Conservation (phyloP, 257 asterid species). For the Solanum medicagineum region DNA sequence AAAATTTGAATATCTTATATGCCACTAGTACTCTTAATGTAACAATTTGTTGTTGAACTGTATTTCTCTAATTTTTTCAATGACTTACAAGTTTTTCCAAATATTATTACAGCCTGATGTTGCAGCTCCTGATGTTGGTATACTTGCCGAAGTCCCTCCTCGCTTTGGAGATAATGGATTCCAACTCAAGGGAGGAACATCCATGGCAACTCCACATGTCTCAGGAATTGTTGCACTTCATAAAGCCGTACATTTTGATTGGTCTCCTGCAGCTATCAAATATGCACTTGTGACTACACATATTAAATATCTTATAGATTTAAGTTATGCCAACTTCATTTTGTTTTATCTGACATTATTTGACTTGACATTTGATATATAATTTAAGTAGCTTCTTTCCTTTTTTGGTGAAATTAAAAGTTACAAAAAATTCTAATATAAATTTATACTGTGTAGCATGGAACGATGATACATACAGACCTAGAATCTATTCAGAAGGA, state of each 20-base stretch:
- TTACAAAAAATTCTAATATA: neutral
- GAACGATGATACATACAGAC: neutral
- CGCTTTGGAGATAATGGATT: neutral
- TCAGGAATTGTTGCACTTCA: constrained; percentile 34
- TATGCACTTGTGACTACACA: neutral
- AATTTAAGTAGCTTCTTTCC: neutral
- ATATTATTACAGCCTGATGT: neutral
- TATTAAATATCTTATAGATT: neutral
- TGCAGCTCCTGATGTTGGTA: neutral
- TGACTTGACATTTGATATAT: neutral
- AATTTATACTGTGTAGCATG: neutral
- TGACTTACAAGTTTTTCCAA: neutral
- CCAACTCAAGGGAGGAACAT: constrained; percentile 12
- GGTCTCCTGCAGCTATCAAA: constrained; percentile 22
- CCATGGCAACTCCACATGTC: constrained; percentile 35
- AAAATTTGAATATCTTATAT: no score
- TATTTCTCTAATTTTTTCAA: neutral
- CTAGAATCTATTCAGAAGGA: constrained; percentile 3
- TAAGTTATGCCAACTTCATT: neutral
- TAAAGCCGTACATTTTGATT: constrained; percentile 9
- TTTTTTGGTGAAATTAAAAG: neutral
- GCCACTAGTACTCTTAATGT: neutral
- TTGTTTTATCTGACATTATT: neutral
- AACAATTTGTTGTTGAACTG: neutral
- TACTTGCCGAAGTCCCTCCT: neutral